Base-by-base conservation (phyloP, 2,329 filamentous ascomycete species). In the Phialemoniopsis sp. region DNA sequence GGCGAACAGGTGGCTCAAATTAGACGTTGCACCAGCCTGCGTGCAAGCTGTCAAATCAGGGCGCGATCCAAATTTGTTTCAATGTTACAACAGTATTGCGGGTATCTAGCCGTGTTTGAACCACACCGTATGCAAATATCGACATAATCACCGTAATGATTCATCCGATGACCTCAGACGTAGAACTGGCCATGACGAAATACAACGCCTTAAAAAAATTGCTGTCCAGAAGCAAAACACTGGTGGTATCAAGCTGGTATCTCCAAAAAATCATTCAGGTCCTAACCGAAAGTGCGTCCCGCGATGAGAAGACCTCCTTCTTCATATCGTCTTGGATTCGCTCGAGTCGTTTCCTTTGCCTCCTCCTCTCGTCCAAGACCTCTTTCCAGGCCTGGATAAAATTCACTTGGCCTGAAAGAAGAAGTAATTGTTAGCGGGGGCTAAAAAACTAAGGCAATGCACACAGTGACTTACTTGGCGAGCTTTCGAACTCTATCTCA, bases 401-500 rank as follows among this genome's bases (percentile, higher is more conserved):
- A 29, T 50, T 51, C 32, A 50, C 50, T 38, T 55, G 53, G 36
- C 53, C 52, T 56, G 21, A 5, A 14, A 16, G 13, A n/a, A n/a
- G n/a, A n/a, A n/a, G n/a, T n/a, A n/a, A n/a, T n/a, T n/a, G n/a
- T n/a, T n/a, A n/a, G n/a, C n/a, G n/a, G n/a, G n/a, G n/a, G n/a
- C n/a, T n/a, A n/a, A n/a, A n/a, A n/a, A n/a, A n/a, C n/a, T n/a
- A n/a, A n/a, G n/a, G n/a, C n/a, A n/a, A n/a, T n/a, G n/a, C n/a
- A n/a, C n/a, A n/a, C n/a, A n/a, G n/a, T n/a, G n/a, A 44, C 53
- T 36, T 47, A 54, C 52, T 56, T 13, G 52, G 50, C 28, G 47
- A 50, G 35, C 45, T 57, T 46, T 57, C 54, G 48, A 57, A 57
- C 36, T 57, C 54, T 36, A 57, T 53, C 38, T 57, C 53, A 33